phyloP scores from a whole-genome alignment of 768 basidiomycete species.

The Serendipita sp. region DNA sequence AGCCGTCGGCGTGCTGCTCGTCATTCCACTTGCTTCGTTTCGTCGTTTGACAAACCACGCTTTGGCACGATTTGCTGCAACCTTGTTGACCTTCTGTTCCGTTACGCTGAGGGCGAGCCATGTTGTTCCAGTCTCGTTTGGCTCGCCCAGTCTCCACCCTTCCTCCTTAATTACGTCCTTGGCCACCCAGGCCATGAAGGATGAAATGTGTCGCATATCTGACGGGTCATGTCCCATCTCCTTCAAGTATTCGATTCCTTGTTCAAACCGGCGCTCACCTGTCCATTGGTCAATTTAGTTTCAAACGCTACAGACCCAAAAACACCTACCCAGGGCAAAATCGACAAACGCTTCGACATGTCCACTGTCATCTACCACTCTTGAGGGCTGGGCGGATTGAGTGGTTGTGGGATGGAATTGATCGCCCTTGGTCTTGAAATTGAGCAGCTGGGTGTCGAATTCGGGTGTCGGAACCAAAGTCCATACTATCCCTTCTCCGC shows the following conservation, averaged over 20 bases:
- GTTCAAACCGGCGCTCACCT: constrained; percentile 5
- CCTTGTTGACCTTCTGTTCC: background rate
- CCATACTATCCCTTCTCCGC: constrained; percentile 8
- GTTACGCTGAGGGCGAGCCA: background rate
- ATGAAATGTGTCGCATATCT: background rate
- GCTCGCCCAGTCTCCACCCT: background rate
- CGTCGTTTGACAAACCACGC: background rate
- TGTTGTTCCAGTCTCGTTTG: background rate
- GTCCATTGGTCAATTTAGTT: background rate
- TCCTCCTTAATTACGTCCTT: constrained; percentile 6
- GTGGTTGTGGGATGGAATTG: background rate
- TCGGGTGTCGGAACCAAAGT: background rate
- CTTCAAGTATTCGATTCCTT: constrained; percentile 7
- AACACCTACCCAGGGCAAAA: constrained; percentile 4
- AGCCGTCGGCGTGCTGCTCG: too few species aligned
- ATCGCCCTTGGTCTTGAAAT: constrained; percentile 9
- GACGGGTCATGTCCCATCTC: constrained; percentile 1
- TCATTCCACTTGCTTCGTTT: background rate
- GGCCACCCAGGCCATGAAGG: background rate
- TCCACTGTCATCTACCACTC: background rate
- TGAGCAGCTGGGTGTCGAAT: background rate
- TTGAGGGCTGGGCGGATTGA: background rate
- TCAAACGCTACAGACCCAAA: background rate
- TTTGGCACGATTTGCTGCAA: background rate
- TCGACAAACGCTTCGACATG: constrained; percentile 3